Percentiles rank a stretch among this genome's conserved stretches.
Evolutionary conservation across 306 rosid genomes (phyloP).

Genomic region (Heteromeles arbutifolia): DNA sequence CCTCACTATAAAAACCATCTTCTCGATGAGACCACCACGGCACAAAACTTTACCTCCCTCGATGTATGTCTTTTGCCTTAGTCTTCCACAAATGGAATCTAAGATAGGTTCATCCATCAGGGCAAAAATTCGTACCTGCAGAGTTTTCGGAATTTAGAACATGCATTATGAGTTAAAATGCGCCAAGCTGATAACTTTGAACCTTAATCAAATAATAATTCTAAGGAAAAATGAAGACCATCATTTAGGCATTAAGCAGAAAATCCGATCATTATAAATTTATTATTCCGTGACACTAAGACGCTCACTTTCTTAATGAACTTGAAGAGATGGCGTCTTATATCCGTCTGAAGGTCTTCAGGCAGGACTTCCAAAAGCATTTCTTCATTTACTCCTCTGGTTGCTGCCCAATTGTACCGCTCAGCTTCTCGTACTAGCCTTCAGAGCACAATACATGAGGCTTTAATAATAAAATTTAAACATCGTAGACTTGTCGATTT

Average conservation of each 20-base stretch:
- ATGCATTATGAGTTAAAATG: neutral
- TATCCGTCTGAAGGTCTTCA: conserved; percentile 74
- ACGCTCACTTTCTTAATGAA: conserved; percentile 49
- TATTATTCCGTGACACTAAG: neutral
- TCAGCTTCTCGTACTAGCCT: conserved; percentile 78
- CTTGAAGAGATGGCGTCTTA: conserved; percentile 70
- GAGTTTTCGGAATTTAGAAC: neutral
- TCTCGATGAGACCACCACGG: conserved; percentile 58
- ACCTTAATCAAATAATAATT: neutral
- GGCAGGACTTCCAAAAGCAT: conserved; percentile 66
- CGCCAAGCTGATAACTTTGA: neutral
- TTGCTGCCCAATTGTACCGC: conserved; percentile 78
- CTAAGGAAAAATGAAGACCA: neutral
- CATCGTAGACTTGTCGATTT: neutral
- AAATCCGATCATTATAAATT: neutral
- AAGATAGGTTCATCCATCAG: conserved; percentile 69
- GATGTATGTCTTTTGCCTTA: conserved; percentile 69
- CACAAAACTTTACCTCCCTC: conserved; percentile 60
- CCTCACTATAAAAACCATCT: conserved; percentile 81
- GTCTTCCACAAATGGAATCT: conserved; percentile 72
- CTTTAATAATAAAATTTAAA: neutral
- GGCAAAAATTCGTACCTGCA: conserved; percentile 72
- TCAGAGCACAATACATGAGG: conserved; percentile 3
- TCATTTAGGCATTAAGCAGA: neutral
- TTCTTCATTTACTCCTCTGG: conserved; percentile 93